These are phyloP conservation scores for Talaromyces verruculosus DNA, from an alignment of 2,329 filamentous ascomycete genomes.

Conservation along the genomic window DNA sequence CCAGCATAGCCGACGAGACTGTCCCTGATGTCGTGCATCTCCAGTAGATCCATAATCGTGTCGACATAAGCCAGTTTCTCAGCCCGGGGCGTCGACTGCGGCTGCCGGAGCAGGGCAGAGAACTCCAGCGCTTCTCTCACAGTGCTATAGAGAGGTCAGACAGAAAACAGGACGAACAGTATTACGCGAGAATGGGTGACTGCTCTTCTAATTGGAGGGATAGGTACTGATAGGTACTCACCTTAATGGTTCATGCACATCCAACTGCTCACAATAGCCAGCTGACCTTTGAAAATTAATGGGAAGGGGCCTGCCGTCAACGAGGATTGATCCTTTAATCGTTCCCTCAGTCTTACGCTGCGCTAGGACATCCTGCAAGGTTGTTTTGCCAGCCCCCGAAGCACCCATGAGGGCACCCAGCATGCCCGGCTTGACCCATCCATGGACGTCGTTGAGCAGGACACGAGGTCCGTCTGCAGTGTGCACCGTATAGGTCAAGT, in stretches of 20 bases:
- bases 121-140: slow-evolving; percentile 67
- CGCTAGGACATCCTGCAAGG: slow-evolving; percentile 70
- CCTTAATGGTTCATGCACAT: slow-evolving; percentile 63
- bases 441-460: slow-evolving; percentile 66
- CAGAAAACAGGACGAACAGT: too few species aligned
- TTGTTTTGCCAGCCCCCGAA: slow-evolving; percentile 73
- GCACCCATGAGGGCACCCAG: slow-evolving; percentile 78
- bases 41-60: slow-evolving; percentile 62
- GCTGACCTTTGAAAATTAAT: slow-evolving; percentile 65
- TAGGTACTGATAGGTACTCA: too few species aligned
- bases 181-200: too few species aligned
- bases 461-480: slow-evolving; percentile 55
- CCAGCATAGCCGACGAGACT: slow-evolving; percentile 53
- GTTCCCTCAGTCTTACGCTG: slow-evolving; percentile 67
- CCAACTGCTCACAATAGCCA: slow-evolving; percentile 68
- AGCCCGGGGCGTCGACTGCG: slow-evolving; percentile 25
- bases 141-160: slow-evolving; percentile 45
- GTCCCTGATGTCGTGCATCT: slow-evolving; percentile 63
- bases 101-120: slow-evolving; percentile 61
- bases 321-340: slow-evolving; percentile 63
- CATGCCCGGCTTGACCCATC: slow-evolving; percentile 74
- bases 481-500: slow-evolving; percentile 68
- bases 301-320: slow-evolving; percentile 62
- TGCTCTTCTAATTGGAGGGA: too few species aligned
- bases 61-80: slow-evolving; percentile 67